Percentiles rank a stretch among this genome's conserved stretches.
phyloP scores from a whole-genome alignment of 1,139 yeast genomes.

The Geotrichum cucujoidarum region DNA sequence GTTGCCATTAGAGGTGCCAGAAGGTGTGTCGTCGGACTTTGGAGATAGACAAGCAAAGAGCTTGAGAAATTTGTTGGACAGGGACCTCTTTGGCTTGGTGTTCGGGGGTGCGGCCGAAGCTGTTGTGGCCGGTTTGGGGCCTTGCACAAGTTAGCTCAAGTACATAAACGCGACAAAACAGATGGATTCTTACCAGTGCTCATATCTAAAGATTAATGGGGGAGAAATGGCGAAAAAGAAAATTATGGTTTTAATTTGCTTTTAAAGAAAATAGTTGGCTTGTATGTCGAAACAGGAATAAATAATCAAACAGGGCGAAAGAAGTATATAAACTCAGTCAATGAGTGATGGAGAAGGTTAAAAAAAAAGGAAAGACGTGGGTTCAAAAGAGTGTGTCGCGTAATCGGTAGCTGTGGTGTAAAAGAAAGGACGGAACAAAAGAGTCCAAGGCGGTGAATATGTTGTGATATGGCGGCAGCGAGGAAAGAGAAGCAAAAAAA shows the following conservation, averaged over 20 bases:
- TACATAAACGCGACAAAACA: background rate
- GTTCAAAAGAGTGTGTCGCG: background rate
- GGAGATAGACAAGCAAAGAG: constrained; percentile 4
- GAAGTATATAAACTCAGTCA: no score
- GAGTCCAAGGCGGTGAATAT: constrained; percentile 2
- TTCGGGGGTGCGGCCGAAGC: background rate
- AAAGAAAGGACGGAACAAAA: constrained; percentile 10
- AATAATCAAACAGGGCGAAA: no score
- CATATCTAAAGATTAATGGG: background rate
- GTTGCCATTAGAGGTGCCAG: background rate
- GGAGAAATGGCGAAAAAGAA: background rate
- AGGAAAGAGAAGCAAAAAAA: background rate
- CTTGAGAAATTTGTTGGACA: background rate
- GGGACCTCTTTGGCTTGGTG: constrained; percentile 2
- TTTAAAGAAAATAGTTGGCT: background rate
- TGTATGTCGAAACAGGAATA: no score
- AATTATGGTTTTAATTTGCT: background rate
- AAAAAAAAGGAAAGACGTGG: background rate
- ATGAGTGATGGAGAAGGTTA: background rate
- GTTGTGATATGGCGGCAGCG: background rate
- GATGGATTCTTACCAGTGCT: constrained; percentile 7
- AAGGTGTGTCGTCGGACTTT: background rate
- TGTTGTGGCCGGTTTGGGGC: constrained; percentile 6
- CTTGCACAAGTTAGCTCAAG: background rate
- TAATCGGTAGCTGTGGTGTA: background rate